Conservation (phyloP, 106 monocot genomes). For the Amphibolis antarctica region DNA sequence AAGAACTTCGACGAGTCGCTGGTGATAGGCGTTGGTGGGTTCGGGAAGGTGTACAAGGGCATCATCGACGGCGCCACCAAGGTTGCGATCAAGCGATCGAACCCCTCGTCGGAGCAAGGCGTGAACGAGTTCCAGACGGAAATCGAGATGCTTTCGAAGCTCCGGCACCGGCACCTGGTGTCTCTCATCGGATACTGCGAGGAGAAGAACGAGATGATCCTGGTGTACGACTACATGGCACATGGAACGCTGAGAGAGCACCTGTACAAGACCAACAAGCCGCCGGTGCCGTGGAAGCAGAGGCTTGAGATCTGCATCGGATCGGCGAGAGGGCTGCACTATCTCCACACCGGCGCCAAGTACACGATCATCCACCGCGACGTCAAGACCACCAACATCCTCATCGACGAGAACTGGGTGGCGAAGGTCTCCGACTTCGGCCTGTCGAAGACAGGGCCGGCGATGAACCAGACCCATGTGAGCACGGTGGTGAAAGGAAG, state of each 20-base stretch:
- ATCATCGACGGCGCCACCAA: not conserved
- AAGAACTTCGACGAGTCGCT: constrained; percentile 52
- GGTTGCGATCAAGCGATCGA: not conserved
- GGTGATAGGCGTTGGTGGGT: constrained; percentile 63
- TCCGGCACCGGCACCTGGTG: constrained; percentile 12
- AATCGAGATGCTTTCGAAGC: constrained; percentile 6
- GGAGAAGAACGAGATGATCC: constrained; percentile 13
- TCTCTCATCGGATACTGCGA: constrained; percentile 12
- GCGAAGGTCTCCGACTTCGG: constrained; percentile 9
- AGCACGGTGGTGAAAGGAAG: constrained; percentile 8
- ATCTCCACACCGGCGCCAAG: constrained; percentile 8
- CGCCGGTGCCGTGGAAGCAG: constrained; percentile 4
- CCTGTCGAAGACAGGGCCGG: constrained; percentile 2
- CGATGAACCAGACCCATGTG: not conserved
- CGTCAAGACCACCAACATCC: constrained; percentile 12
- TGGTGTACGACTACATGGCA: constrained; percentile 15
- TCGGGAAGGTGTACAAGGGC: constrained; percentile 67
- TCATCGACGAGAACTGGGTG: constrained; percentile 7
- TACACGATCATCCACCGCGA: constrained; percentile 12
- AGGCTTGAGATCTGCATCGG: constrained; percentile 9
- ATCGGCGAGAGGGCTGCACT: constrained; percentile 5
- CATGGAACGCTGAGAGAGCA: constrained; percentile 1
- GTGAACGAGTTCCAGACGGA: constrained; percentile 3
- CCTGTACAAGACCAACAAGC: not conserved
- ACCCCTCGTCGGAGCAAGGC: not conserved